Conservation (phyloP, 1,284 basidiomycete species). For the Kwoniella shivajii region DNA sequence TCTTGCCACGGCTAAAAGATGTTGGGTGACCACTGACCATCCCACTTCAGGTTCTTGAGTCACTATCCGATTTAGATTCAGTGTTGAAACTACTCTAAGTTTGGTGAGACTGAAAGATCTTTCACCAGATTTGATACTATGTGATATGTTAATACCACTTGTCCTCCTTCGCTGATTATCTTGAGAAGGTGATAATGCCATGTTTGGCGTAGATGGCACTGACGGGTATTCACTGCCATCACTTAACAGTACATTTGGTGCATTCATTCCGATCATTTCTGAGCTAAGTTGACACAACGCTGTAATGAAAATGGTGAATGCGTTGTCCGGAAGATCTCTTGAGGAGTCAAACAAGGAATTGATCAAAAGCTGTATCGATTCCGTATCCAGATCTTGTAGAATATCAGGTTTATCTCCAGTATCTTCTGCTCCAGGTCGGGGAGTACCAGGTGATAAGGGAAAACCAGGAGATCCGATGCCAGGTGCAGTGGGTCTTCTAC, state of each 20-base stretch:
- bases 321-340: slow-evolving; percentile 75
- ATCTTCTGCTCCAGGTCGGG: background rate
- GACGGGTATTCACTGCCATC: slow-evolving; percentile 52
- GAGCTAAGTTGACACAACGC: slow-evolving; percentile 82
- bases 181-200: slow-evolving; percentile 27
- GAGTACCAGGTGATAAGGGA: slow-evolving; percentile 6
- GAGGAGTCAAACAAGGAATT: slow-evolving; percentile 81
- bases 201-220: slow-evolving; percentile 22
- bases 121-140: slow-evolving; percentile 65
- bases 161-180: slow-evolving; percentile 65
- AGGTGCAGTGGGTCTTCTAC: slow-evolving; percentile 18
- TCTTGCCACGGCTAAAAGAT: slow-evolving; percentile 71
- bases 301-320: slow-evolving; percentile 78
- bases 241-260: slow-evolving; percentile 47
- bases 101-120: slow-evolving; percentile 77
- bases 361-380: slow-evolving; percentile 70
- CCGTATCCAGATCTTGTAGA: slow-evolving; percentile 68
- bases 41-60: slow-evolving; percentile 76
- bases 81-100: slow-evolving; percentile 72
- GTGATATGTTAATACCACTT: slow-evolving; percentile 79
- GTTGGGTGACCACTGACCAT: slow-evolving; percentile 77
- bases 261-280: slow-evolving; percentile 84
- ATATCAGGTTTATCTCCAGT: slow-evolving; percentile 25
- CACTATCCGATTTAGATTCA: slow-evolving; percentile 84
- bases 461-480: slow-evolving; percentile 10